These are phyloP conservation scores for Epichloe amarillans DNA, from an alignment of 2,329 filamentous ascomycete species.

Conservation along the genomic window DNA sequence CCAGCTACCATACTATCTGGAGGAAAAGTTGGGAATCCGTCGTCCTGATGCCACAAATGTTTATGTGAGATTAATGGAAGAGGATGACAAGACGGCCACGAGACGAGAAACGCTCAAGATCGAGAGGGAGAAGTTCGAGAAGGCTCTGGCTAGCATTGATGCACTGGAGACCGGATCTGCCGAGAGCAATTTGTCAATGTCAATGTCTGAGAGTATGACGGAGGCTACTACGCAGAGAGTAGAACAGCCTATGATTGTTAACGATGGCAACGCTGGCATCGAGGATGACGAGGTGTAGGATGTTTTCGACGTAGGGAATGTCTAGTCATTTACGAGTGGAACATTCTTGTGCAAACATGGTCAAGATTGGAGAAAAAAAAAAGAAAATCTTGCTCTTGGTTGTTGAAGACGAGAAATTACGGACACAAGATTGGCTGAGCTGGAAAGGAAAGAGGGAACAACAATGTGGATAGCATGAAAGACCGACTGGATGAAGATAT, in stretches of 20 bases:
- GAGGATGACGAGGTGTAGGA: slow-evolving; percentile 2
- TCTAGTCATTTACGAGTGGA: background rate
- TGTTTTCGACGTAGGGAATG: too few species aligned
- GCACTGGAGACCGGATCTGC: slow-evolving; percentile 24
- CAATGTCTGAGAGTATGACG: slow-evolving; percentile 8
- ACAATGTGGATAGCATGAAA: background rate
- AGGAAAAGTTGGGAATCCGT: slow-evolving; percentile 29
- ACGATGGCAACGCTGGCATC: background rate
- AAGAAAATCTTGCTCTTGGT: background rate
- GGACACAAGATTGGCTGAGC: background rate
- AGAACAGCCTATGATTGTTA: background rate
- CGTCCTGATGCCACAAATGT: slow-evolving; percentile 15
- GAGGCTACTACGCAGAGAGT: slow-evolving; percentile 8
- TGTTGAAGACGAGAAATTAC: background rate
- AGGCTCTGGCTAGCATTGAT: slow-evolving; percentile 32
- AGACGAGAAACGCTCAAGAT: slow-evolving; percentile 27
- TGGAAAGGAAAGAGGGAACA: background rate
- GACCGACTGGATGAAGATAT: too few species aligned
- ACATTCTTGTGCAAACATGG: background rate
- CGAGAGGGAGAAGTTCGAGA: slow-evolving; percentile 32
- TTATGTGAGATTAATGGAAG: slow-evolving; percentile 34
- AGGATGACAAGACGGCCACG: slow-evolving; percentile 29
- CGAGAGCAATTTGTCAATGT: slow-evolving; percentile 1
- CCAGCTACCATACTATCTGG: slow-evolving; percentile 28
- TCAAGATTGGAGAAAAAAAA: background rate